Percentiles rank a stretch among this genome's conserved stretches.
Evolutionary conservation across 192 early-diverging fungal species (phyloP).

Genomic region (Blastocladiella britannica): DNA sequence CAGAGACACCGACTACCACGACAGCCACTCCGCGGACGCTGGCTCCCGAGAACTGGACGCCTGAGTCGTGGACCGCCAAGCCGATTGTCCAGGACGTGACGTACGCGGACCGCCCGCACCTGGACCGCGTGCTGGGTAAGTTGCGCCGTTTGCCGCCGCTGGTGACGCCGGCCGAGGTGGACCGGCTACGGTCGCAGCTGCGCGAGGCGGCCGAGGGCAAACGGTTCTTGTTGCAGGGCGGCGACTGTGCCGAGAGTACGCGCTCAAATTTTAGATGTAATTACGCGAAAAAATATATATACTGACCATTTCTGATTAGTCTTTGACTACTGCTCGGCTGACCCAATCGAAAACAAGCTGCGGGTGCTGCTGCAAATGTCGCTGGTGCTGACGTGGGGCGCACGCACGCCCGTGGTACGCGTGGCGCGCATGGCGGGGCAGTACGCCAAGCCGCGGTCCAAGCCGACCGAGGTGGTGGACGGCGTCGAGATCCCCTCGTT

Average conservation of each 20-base stretch:
- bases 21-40: background rate
- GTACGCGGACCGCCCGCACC: conserved; percentile 54
- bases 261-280: too few relatives aligned
- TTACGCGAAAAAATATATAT: too few relatives aligned
- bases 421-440: conserved; percentile 98
- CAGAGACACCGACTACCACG: too few relatives aligned
- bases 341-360: conserved; percentile 81
- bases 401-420: conserved; percentile 73
- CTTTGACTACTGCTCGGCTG: conserved; percentile 90
- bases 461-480: conserved; percentile 65
- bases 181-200: conserved; percentile 58
- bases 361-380: conserved; percentile 97
- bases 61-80: conserved; percentile 47
- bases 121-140: conserved; percentile 49
- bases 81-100: conserved; percentile 72
- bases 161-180: conserved; percentile 70
- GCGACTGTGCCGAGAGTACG: conserved; percentile 98
- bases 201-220: conserved; percentile 73
- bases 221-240: conserved; percentile 89
- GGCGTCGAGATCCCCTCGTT: conserved; percentile 68
- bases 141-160: conserved; percentile 67
- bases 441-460: conserved; percentile 94
- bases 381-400: conserved; percentile 82
- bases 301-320: too few relatives aligned
- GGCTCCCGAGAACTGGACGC: conserved; percentile 25